Conservation (phyloP, 306 rosid species). For the Glycine soja region DNA sequence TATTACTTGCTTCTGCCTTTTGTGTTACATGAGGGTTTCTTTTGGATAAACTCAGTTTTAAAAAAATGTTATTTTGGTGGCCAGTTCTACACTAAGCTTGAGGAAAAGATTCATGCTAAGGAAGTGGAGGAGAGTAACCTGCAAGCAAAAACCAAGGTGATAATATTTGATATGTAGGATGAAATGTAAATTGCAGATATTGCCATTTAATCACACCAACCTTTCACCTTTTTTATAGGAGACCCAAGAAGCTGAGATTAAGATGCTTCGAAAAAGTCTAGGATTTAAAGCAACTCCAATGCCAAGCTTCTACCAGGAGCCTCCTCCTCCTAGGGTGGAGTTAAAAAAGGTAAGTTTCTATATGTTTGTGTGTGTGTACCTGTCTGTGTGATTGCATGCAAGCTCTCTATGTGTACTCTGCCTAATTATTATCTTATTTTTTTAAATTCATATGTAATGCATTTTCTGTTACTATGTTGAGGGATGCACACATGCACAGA, state of each 20-base stretch:
- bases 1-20: conserved; percentile 39
- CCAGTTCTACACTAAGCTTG: conserved; percentile 95
- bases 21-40: conserved; percentile 34
- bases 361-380: neutral
- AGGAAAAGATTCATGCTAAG: conserved; percentile 97
- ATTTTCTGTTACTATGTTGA: neutral
- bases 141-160: conserved; percentile 95
- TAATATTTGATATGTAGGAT: conserved; percentile 41
- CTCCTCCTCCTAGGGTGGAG: conserved; percentile 75
- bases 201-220: conserved; percentile 34
- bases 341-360: conserved; percentile 64
- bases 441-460: conserved; percentile 9
- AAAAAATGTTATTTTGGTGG: conserved; percentile 43
- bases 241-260: conserved; percentile 84
- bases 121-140: conserved; percentile 83
- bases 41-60: conserved; percentile 29
- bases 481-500: neutral
- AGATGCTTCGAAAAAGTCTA: conserved; percentile 69
- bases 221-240: conserved; percentile 63
- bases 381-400: conserved; percentile 29
- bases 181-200: conserved; percentile 19
- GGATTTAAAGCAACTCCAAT: conserved; percentile 80
- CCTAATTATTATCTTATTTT: conserved; percentile 9
- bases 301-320: conserved; percentile 87
- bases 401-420: neutral